Conservation (phyloP, 768 basidiomycete species). For the Atractiella rhizophila region DNA sequence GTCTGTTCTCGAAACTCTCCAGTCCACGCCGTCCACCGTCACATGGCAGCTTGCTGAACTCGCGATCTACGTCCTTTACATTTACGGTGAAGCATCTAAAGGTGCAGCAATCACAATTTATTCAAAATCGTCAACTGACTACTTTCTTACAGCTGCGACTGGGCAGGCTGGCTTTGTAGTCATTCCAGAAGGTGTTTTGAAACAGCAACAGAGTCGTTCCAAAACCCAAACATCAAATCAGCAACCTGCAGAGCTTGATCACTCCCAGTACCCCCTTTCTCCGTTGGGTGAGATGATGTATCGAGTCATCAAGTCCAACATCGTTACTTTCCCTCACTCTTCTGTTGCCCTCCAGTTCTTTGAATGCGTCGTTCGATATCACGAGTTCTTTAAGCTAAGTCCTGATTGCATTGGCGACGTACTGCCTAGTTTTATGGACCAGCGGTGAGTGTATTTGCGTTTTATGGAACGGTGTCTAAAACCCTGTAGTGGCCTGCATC, state of each 20-base stretch:
- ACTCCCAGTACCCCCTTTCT: conserved; percentile 59
- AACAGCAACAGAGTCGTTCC: conserved; percentile 12
- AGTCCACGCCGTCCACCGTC: conserved; percentile 29
- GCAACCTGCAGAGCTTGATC: conserved; percentile 40
- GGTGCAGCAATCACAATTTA: conserved; percentile 27
- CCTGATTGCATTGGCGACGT: conserved; percentile 67
- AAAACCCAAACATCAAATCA: conserved; percentile 21
- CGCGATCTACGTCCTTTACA: conserved; percentile 72
- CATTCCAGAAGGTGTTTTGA: conserved; percentile 31
- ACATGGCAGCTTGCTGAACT: conserved; percentile 87
- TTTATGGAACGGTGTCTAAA: not conserved
- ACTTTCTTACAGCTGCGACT: conserved; percentile 25
- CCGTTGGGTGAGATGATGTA: conserved; percentile 71
- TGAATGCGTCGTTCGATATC: conserved; percentile 71
- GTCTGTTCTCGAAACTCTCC: conserved; percentile 45
- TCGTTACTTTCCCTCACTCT: conserved; percentile 57
- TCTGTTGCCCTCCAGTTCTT: conserved; percentile 73
- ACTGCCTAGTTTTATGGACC: conserved; percentile 63
- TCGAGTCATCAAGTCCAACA: conserved; percentile 54
- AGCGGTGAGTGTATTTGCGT: conserved; percentile 32
- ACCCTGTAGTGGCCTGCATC: conserved; percentile 53
- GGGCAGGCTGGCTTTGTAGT: conserved; percentile 70
- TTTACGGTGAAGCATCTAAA: conserved; percentile 67
- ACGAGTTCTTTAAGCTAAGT: conserved; percentile 86
- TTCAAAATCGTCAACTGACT: not conserved